These are phyloP conservation scores for Gonapodya prolifera DNA, from an alignment of 192 early-diverging fungal species.

Conservation along the genomic window DNA sequence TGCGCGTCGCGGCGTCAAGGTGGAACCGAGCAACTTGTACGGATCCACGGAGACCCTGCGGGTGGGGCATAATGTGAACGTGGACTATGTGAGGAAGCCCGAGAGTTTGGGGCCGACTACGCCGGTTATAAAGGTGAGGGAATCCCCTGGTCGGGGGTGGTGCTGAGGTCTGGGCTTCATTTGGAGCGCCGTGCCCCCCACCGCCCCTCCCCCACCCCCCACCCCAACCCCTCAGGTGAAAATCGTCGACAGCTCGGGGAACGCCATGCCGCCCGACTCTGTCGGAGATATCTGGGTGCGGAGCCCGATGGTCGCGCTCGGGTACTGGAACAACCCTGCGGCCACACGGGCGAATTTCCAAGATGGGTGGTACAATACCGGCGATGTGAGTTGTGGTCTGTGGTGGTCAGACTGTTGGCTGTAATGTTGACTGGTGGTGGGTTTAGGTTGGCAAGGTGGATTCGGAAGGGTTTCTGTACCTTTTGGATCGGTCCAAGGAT, in stretches of 20 bases:
- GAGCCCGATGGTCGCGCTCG: conserved; percentile 9
- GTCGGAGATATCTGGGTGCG: not conserved
- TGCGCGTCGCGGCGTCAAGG: not conserved
- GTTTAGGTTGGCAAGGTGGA: conserved; percentile 16
- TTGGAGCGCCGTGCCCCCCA: no score
- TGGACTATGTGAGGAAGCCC: conserved; percentile 3
- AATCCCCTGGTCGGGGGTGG: no score
- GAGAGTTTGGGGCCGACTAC: conserved; percentile 3
- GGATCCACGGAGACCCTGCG: conserved; percentile 10
- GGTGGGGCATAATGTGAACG: not conserved
- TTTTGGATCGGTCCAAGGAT: conserved; percentile 12
- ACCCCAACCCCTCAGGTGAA: no score
- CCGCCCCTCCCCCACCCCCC: no score
- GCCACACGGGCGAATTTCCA: conserved; percentile 6
- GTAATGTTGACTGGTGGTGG: conserved; percentile 4
- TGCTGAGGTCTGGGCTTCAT: no score
- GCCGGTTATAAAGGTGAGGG: no score
- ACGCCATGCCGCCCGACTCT: not conserved
- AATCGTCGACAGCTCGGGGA: not conserved
- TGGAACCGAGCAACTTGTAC: not conserved
- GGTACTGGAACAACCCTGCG: conserved; percentile 17
- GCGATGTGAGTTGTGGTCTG: no score
- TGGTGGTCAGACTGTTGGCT: not conserved
- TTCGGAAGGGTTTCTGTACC: conserved; percentile 11
- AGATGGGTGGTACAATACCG: conserved; percentile 18